Percentiles rank a stretch among this genome's conserved stretches.
phyloP scores from a whole-genome alignment of 2,329 filamentous ascomycete species.

The Aspergillus fructus region DNA sequence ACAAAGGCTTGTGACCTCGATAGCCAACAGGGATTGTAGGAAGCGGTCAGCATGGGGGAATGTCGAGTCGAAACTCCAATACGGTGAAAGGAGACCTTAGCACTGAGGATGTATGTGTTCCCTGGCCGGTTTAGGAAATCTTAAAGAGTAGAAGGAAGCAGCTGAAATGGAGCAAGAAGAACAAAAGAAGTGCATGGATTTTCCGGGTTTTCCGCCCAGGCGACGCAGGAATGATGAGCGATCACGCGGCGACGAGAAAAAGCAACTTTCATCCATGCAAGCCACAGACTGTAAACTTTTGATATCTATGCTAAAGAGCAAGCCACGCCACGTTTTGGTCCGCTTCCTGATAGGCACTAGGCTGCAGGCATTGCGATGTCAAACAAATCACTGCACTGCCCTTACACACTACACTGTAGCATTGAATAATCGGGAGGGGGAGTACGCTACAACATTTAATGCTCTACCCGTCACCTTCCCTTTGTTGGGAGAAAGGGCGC shows the following conservation, averaged over 20 bases:
- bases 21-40: background rate
- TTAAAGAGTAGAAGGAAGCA: background rate
- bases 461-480: background rate
- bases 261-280: slow-evolving; percentile 12
- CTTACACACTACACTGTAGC: background rate
- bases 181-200: slow-evolving; percentile 1
- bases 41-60: background rate
- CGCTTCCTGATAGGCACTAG: background rate
- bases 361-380: background rate
- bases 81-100: background rate
- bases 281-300: slow-evolving; percentile 3
- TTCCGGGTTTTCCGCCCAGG: background rate
- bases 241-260: slow-evolving; percentile 16
- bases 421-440: background rate
- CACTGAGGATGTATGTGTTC: background rate
- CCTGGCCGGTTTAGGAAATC: background rate
- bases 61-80: background rate
- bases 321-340: slow-evolving; percentile 18
- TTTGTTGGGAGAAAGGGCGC: background rate
- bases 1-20: background rate
- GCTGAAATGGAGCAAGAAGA: background rate
- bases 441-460: background rate
- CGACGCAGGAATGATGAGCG: background rate
- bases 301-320: slow-evolving; percentile 15
- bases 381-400: background rate